Percentiles rank a stretch among this genome's conserved stretches.
Conservation (phyloP, 2,329 filamentous ascomycete genomes). For the Alternaria sp. region DNA sequence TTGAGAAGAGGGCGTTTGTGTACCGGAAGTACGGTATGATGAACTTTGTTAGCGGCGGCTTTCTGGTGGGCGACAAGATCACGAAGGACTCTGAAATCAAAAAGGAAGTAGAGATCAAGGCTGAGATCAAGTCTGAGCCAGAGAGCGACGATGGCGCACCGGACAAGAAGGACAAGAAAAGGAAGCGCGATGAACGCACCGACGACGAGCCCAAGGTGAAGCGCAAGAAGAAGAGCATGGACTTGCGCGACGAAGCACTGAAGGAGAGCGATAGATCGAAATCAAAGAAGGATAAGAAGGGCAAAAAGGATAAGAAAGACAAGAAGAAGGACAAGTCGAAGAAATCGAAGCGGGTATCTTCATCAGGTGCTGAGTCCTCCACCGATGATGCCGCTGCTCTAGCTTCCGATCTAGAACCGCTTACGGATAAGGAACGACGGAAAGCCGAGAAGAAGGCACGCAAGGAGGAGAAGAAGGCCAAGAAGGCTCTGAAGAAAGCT, state of each 20-base stretch:
- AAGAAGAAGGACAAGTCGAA: conserved; percentile 43
- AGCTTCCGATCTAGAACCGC: conserved; percentile 43
- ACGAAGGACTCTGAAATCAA: conserved; percentile 58
- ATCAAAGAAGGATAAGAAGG: conserved; percentile 47
- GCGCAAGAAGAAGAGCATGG: conserved; percentile 51
- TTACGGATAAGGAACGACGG: conserved; percentile 54
- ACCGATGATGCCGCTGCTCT: conserved; percentile 29
- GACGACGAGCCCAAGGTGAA: conserved; percentile 46
- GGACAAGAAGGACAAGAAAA: conserved; percentile 44
- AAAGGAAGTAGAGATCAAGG: conserved; percentile 38
- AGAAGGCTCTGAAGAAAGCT: conserved; percentile 60
- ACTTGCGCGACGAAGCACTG: conserved; percentile 42
- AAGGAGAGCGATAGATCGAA: conserved; percentile 34
- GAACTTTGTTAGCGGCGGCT: conserved; percentile 86
- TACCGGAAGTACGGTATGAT: conserved; percentile 80
- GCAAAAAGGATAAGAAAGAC: conserved; percentile 44
- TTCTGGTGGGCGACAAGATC: conserved; percentile 68
- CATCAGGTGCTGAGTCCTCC: conserved; percentile 34
- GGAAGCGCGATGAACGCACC: conserved; percentile 48
- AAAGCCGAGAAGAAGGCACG: conserved; percentile 56
- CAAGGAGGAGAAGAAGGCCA: conserved; percentile 56
- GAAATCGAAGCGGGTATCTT: conserved; percentile 37
- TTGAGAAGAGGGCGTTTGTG: conserved; percentile 76
- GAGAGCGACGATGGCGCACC: conserved; percentile 42
- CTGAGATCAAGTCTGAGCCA: conserved; percentile 54